Conservation (phyloP, 257 asterid species). For the Gentiana macrophylla region DNA sequence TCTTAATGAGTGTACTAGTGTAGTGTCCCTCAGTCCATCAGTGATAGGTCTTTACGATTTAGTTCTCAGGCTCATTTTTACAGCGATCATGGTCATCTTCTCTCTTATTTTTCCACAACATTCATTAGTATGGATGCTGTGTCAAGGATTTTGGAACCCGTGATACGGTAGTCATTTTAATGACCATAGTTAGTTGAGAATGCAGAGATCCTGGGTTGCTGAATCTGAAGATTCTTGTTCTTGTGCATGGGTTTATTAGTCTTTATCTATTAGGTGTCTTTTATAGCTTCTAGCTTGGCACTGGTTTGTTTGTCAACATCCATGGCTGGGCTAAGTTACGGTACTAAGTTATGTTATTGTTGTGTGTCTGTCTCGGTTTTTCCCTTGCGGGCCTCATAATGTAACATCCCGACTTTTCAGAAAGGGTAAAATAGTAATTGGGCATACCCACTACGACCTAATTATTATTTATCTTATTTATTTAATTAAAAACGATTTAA, state of each 20-base stretch:
- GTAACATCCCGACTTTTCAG: too few relatives aligned
- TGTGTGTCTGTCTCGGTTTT: too few relatives aligned
- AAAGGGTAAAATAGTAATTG: too few relatives aligned
- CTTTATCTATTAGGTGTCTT: not conserved
- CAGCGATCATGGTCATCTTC: conserved; percentile 31
- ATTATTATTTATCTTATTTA: too few relatives aligned
- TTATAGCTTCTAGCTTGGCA: too few relatives aligned
- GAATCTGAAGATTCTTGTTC: conserved; percentile 20
- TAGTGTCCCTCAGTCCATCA: conserved; percentile 26
- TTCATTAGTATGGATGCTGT: conserved; percentile 31
- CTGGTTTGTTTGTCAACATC: too few relatives aligned
- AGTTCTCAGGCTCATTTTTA: conserved; percentile 38
- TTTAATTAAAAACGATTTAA: too few relatives aligned
- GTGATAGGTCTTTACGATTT: conserved; percentile 25
- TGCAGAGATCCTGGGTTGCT: conserved; percentile 22
- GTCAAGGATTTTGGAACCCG: conserved; percentile 27
- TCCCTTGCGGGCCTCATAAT: not conserved
- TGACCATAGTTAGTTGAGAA: conserved; percentile 35
- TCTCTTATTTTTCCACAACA: conserved; percentile 45
- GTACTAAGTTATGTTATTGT: not conserved
- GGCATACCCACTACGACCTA: too few relatives aligned
- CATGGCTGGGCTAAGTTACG: conserved; percentile 13
- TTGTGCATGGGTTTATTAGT: conserved; percentile 15
- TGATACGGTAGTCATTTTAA: conserved; percentile 17
- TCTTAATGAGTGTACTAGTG: conserved; percentile 20